Percentiles rank a stretch among this genome's conserved stretches.
Conservation (phyloP, 345 rosid species). For the Lagerstroemia speciosa region DNA sequence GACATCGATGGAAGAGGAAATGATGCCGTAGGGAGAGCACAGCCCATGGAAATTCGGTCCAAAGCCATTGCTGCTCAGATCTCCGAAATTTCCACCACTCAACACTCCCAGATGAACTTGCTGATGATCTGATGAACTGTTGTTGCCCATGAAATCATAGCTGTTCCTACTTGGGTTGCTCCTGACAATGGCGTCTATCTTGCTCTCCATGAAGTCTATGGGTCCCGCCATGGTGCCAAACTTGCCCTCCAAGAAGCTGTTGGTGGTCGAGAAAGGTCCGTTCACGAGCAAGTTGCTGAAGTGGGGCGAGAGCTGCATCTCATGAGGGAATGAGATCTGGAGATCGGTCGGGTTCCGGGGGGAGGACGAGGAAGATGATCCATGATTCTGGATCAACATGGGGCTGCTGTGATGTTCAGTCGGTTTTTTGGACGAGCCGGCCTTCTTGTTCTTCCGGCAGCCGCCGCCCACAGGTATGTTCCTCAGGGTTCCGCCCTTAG, state of each 20-base stretch:
- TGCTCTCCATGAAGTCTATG: conserved; percentile 18
- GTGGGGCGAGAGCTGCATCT: conserved; percentile 39
- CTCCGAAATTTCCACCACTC: conserved; percentile 5
- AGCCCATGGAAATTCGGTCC: conserved; percentile 26
- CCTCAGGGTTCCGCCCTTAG: conserved; percentile 87
- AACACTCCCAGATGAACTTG: conserved; percentile 11
- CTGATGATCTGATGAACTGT: background rate
- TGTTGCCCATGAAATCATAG: conserved; percentile 43
- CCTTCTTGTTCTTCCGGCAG: conserved; percentile 86
- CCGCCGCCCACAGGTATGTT: conserved; percentile 99
- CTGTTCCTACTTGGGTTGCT: conserved; percentile 22
- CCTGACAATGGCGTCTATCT: conserved; percentile 21
- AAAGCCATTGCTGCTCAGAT: conserved; percentile 13
- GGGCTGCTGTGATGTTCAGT: conserved; percentile 18
- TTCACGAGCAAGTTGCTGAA: conserved; percentile 25
- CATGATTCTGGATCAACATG: conserved; percentile 22
- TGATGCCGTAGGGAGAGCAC: conserved; percentile 35
- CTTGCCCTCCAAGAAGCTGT: conserved; percentile 4
- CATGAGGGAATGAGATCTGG: conserved; percentile 44
- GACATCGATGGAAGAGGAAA: background rate
- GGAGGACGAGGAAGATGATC: conserved; percentile 18
- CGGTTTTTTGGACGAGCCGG: conserved; percentile 25
- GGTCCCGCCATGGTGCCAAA: conserved; percentile 6
- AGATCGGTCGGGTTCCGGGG: conserved; percentile 32
- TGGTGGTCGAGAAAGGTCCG: conserved; percentile 9